Evolutionary conservation across 306 rosid genomes (phyloP), one percentile per base, ranked within the genome.

Genomic region (Erythrophleum fordii): DNA sequence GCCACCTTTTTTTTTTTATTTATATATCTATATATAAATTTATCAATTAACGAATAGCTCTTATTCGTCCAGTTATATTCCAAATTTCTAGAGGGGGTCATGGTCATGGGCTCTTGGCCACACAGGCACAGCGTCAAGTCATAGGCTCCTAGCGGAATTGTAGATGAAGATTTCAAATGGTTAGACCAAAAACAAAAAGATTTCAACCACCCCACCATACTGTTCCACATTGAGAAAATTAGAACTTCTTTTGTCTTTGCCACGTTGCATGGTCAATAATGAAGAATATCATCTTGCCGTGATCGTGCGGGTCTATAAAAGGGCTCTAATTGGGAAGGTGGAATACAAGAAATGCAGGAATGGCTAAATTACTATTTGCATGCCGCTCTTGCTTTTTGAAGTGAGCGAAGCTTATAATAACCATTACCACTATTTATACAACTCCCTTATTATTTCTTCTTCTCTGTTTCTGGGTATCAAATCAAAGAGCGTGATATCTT

Each of bases 101-200:
- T 29, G 75, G 64, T 69, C 69, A 59, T 26, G n/a, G n/a, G 37
- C 37, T 26, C 66, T 12, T 61, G 64, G 81, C 70, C 59, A 73
- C 41, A 18, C n/a, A 68, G 81, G 65, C 82, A 31, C 82, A 42
- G 60, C 65, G 81, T 64, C 71, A 77, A 78, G 35, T 78, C 86
- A 62, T 70, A 52, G 84, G 62, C 83, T 75, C 49, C 56, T 22
- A 52, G 25, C 69, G 41, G 75, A 60, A 62, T 84, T 81, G 84
- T 55, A 69, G 81, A 76, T 14, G 11, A 52, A 41, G 64, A 73
- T 52, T 78, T 81, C 71, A 49, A 55, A 67, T 23, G 22, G 73
- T 66, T 13, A 13, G 39, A 59, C 66, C 37, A 9, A 35, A 56
- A 52, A 64, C 12, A 11, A 82, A 74, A 78, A 61, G 51, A 58